Base-by-base conservation (phyloP, 805 yeast species). In the Tetrapisispora iriomotensis region DNA sequence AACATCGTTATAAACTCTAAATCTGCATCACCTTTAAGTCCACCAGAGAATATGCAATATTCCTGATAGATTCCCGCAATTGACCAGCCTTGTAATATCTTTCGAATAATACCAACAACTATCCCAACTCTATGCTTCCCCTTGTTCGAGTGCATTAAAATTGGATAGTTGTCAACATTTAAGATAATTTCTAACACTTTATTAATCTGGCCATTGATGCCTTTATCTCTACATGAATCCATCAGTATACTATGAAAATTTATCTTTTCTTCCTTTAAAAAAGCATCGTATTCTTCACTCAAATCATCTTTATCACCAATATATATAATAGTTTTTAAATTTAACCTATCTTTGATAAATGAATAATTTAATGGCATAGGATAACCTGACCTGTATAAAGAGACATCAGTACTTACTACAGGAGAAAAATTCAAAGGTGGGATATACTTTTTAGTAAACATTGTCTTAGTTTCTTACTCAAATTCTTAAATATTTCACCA, bases 121-220 rank as follows among this genome's bases (percentile, higher is more conserved):
- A 92, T 88, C 0, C 97, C 97, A 2, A 86, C 88, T 31, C 98
- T 64, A 58, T 90, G 98, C 59, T 92, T 92, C n/a, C 98, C 98
- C 64, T 90, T 90, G 60, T 92, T 86, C 3, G 96, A 86, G 58
- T 92, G 97, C 10, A 90, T 74, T 41, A 90, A 66, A 10, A 90
- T 76, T 1, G 98, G 98, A 56, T 82, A 85, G 56, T 87, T 87
- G 12, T 77, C 75, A 34, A 67, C 68, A 50, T 81, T 72, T 24
- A 78, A 56, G 36, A 82, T 66, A 27, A 81, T 51, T 40, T 72
- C 66, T 30, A 82, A 62, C 1, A 84, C 79, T 18, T 61, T 55
- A 19, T 74, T 66, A 41, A 87, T 70, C 2, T 79, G 72, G 6
- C 66, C 66, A 3, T 78, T 73, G 46, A 70, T 64, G 54, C 79